These are phyloP conservation scores for Aspergillus fumigatus DNA, from an alignment of 2,329 filamentous ascomycete genomes.

Conservation along the genomic window DNA sequence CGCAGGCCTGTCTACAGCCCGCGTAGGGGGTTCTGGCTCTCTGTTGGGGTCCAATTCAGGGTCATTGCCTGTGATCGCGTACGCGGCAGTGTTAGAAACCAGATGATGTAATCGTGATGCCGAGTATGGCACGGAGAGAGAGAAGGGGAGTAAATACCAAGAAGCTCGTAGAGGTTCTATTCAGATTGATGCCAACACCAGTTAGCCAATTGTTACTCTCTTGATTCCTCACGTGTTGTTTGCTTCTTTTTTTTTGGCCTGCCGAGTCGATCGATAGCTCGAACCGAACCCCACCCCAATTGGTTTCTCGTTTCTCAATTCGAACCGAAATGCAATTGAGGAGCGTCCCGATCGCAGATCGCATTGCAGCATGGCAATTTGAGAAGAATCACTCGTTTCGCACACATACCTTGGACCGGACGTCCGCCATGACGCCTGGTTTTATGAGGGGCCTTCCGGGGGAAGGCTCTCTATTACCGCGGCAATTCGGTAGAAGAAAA, in stretches of 20 bases:
- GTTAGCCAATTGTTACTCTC: conserved; percentile 30
- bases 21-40: conserved; percentile 71
- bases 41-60: conserved; percentile 69
- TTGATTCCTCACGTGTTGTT: background rate
- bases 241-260: background rate
- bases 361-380: conserved; percentile 1
- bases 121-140: conserved; percentile 5
- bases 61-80: conserved; percentile 56
- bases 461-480: conserved; percentile 48
- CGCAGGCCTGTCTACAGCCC: conserved; percentile 80
- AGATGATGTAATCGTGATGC: conserved; percentile 23
- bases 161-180: conserved; percentile 96
- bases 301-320: background rate
- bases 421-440: conserved; percentile 49
- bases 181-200: conserved; percentile 14
- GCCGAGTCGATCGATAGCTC: background rate
- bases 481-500: conserved; percentile 38
- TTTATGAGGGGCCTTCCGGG: conserved; percentile 44
- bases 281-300: too few species aligned
- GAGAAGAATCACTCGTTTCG: conserved; percentile 12
- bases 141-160: conserved; percentile 63
- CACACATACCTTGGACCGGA: conserved; percentile 48
- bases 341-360: conserved; percentile 1
- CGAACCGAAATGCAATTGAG: conserved; percentile 8
- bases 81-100: conserved; percentile 26